phyloP scores from a whole-genome alignment of 2,329 filamentous ascomycete species.

The Chaetomiaceae sp. region DNA sequence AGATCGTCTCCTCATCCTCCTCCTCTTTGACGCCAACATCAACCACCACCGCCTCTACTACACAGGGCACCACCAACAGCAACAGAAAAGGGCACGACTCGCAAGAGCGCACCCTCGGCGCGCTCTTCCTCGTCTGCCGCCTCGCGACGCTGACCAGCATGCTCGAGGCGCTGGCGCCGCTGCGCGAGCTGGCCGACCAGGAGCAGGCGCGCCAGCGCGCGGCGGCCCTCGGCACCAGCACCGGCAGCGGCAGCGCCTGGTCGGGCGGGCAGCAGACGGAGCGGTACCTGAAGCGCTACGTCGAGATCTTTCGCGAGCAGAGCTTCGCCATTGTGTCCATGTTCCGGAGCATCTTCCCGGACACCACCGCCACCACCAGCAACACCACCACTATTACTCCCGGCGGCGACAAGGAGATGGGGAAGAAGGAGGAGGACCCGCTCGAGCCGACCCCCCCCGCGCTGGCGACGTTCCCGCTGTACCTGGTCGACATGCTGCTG shows the following conservation, averaged over 20 bases:
- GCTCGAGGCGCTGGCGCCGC: conserved; percentile 74
- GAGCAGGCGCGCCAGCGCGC: conserved; percentile 53
- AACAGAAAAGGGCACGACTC: conserved; percentile 26
- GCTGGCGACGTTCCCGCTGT: conserved; percentile 75
- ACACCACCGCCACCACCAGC: conserved; percentile 31
- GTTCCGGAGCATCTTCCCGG: conserved; percentile 82
- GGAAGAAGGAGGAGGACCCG: conserved; percentile 7
- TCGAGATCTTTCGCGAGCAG: conserved; percentile 96
- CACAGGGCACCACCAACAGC: background rate
- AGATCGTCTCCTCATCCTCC: conserved; percentile 27
- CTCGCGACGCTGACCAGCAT: conserved; percentile 72
- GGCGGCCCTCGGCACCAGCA: too few relatives aligned
- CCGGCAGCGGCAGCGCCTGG: conserved; percentile 41
- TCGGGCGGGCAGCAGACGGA: conserved; percentile 85
- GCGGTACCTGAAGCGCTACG: conserved; percentile 86
- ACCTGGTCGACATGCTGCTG: conserved; percentile 74
- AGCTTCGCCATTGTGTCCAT: conserved; percentile 94
- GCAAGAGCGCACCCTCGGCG: conserved; percentile 65
- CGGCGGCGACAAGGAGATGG: background rate
- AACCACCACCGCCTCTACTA: conserved; percentile 20
- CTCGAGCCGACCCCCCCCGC: conserved; percentile 65
- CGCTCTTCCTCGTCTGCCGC: conserved; percentile 81
- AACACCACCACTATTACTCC: conserved; percentile 16
- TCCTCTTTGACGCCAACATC: conserved; percentile 10
- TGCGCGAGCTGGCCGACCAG: conserved; percentile 84